Base-by-base conservation (phyloP, 2,329 filamentous ascomycete genomes). In the Xylariaceae sp. region DNA sequence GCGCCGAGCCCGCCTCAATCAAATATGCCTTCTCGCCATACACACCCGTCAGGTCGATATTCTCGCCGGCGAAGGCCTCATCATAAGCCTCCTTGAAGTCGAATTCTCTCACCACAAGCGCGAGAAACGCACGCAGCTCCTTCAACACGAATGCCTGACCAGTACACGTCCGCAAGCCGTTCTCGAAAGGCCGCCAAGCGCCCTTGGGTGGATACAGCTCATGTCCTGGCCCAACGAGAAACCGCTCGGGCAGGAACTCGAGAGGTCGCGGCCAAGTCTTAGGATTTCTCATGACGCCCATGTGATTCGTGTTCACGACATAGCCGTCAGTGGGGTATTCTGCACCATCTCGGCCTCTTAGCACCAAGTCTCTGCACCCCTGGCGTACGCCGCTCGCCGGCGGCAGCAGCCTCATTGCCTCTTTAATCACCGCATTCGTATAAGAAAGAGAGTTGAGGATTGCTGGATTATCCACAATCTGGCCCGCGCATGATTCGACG, bases 161-260 rank as follows among this genome's bases (percentile, higher is more conserved):
- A 10, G 82, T 74, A 57, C 80, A 85, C 45, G 75, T 76, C 11
- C 80, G 63, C 2, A 73, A 69, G 0, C 81, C 80, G 48, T 73
- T 69, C 55, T 78, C 76, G 60, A 84, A 84, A 0, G 76, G 70
- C 9, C 78, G 71, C 70, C 72, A 83, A 1, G 78, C 80, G 39
- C 73, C 71, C 44, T 74, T 71, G 42, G 62, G 53, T 32, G 65
- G 64, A 48, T 66, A 61, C 35, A 64, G 62, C 54, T 62, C 61
- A 56, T 72, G 58, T 14, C 58, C 66, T 0, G 62, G 62, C 10
- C 57, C 62, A 5, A 64, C 64, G 33, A 74, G 62, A 62, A 68
- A 80, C 6, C 77, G 72, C 40, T 78, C 75, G 0, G 71, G 77
- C 3, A 77, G 51, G 58, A 77, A 80, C 11, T 67, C 63, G n/a